A percentile compares a stretch with the other conserved stretches of the same genome.
phyloP scores from a whole-genome alignment of 108 stramenopile species.

The Fragilaria crotonensis region DNA sequence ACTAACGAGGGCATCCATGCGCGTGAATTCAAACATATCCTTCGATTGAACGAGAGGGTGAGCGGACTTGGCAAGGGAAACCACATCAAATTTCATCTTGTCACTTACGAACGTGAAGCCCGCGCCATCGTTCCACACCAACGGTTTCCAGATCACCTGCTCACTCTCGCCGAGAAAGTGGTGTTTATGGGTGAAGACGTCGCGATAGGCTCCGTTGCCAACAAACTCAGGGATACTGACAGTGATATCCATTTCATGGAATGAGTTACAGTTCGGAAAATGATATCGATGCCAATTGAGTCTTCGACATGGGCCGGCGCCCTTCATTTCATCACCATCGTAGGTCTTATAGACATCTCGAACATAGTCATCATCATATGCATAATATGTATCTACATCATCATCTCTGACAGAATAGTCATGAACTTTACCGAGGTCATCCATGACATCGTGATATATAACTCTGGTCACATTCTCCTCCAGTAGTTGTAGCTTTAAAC shows the following conservation, averaged over 20 bases:
- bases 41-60: neutral
- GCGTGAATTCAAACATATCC: conserved; percentile 2
- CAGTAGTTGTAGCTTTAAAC: neutral
- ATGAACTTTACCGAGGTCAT: conserved; percentile 4
- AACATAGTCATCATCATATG: conserved; percentile 19
- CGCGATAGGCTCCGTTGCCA: conserved; percentile 8
- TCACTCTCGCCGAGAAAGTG: conserved; percentile 3
- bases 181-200: conserved; percentile 4
- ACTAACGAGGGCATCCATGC: conserved; percentile 59
- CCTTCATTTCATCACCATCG: neutral
- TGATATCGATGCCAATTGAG: conserved; percentile 32
- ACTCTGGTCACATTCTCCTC: conserved; percentile 1
- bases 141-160: neutral
- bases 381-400: conserved; percentile 27
- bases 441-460: neutral
- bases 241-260: conserved; percentile 36
- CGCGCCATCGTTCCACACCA: too few relatives aligned
- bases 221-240: neutral
- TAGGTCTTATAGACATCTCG: conserved; percentile 1
- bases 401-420: conserved; percentile 25
- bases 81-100: too few relatives aligned
- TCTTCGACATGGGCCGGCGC: conserved; percentile 23
- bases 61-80: too few relatives aligned
- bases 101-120: too few relatives aligned
- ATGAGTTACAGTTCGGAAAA: conserved; percentile 39